Conservation (phyloP, 495 filamentous ascomycete genomes). For the Aspergillus steynii region DNA sequence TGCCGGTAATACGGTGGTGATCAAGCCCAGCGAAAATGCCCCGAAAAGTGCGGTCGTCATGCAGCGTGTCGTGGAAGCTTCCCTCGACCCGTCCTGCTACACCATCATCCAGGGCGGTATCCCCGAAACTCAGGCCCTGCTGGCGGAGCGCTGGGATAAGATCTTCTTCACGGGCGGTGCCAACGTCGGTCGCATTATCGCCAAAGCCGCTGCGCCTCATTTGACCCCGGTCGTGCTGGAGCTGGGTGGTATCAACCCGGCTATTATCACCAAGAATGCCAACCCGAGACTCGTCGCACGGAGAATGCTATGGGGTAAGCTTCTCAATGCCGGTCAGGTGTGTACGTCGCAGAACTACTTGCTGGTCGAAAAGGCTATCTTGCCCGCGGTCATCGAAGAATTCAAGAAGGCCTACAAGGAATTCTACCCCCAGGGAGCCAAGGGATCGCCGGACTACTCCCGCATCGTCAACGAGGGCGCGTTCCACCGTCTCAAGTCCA, state of each 20-base stretch:
- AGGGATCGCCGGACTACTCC: conserved; percentile 69
- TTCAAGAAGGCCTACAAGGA: conserved; percentile 70
- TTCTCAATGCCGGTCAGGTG: conserved; percentile 80
- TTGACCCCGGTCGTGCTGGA: conserved; percentile 88
- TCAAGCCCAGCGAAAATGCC: conserved; percentile 88
- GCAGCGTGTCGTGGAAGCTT: conserved; percentile 70
- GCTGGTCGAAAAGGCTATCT: conserved; percentile 72
- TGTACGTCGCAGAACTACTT: conserved; percentile 90
- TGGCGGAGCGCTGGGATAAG: conserved; percentile 94
- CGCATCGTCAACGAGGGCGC: conserved; percentile 76
- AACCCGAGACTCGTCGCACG: conserved; percentile 80
- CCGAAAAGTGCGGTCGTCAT: conserved; percentile 73
- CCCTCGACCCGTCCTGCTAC: conserved; percentile 77
- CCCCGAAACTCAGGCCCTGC: conserved; percentile 74
- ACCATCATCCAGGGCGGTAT: conserved; percentile 77
- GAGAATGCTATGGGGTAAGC: conserved; percentile 85
- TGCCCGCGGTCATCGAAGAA: conserved; percentile 70
- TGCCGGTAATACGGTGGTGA: conserved; percentile 82
- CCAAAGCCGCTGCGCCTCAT: conserved; percentile 88
- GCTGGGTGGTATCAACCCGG: conserved; percentile 88
- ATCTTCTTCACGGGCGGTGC: conserved; percentile 91
- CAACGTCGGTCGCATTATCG: conserved; percentile 79
- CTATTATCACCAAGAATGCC: conserved; percentile 80
- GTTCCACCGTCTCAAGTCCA: conserved; percentile 81
- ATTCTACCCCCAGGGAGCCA: conserved; percentile 83